Evolutionary conservation across 164 flowering plant species (phyloP).

Genomic region (Houttuynia cordata): DNA sequence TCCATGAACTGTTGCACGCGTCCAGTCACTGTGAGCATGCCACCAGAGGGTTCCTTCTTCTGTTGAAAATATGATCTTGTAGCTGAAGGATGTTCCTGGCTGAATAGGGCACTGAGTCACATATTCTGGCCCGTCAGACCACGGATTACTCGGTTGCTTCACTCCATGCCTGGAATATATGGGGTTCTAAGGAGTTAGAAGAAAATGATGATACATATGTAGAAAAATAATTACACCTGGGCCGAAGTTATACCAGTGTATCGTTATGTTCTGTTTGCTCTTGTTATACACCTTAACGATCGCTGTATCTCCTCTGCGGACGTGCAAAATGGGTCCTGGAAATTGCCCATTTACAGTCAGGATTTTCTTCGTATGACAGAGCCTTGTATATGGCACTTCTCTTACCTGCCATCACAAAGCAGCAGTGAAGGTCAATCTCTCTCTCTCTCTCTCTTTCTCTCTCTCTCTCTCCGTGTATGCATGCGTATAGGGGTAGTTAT

Average conservation of each 20-base stretch:
- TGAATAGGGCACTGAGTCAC: slow-evolving; percentile 42
- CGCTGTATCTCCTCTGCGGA: slow-evolving; percentile 19
- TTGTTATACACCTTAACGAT: slow-evolving; percentile 16
- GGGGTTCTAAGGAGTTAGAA: not conserved
- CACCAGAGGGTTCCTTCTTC: slow-evolving; percentile 47
- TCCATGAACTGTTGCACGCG: slow-evolving; percentile 12
- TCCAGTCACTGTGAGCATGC: slow-evolving; percentile 55
- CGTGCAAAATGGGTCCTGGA: slow-evolving; percentile 28
- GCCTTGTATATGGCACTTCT: slow-evolving; percentile 14
- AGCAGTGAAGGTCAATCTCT: not conserved
- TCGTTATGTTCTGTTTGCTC: slow-evolving; percentile 16
- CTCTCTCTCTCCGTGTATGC: no score
- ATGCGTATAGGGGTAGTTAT: no score
- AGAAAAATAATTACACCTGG: not conserved
- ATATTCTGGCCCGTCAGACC: slow-evolving; percentile 45
- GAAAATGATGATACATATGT: not conserved
- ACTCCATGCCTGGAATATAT: slow-evolving; percentile 19
- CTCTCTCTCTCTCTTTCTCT: no score
- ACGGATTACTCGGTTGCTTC: slow-evolving; percentile 38
- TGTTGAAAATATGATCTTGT: slow-evolving; percentile 15
- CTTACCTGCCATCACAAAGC: slow-evolving; percentile 12
- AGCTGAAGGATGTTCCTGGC: slow-evolving; percentile 25
- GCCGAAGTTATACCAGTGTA: slow-evolving; percentile 28
- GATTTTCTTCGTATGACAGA: slow-evolving; percentile 22
- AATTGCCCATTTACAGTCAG: slow-evolving; percentile 30